These are phyloP conservation scores for Vickermania spadyakhi DNA, from an alignment of 208 protist genomes.

Conservation along the genomic window DNA sequence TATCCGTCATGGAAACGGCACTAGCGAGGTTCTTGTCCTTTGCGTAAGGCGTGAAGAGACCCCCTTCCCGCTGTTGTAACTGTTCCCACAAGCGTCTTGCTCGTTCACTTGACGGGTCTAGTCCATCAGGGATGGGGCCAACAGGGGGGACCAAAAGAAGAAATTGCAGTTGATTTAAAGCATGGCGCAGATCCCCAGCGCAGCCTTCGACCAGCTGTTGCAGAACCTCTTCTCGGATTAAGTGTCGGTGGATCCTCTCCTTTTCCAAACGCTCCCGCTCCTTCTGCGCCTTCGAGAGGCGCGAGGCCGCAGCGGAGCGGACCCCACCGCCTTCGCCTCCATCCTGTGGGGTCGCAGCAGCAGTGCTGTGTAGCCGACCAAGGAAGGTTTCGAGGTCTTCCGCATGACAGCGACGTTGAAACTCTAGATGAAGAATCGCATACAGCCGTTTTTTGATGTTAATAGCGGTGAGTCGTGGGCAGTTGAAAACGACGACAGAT, in stretches of 20 bases:
- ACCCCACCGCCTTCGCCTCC: neutral
- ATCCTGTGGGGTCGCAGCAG: neutral
- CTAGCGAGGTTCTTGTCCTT: no score
- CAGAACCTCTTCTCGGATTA: conserved; percentile 19
- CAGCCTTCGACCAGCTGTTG: conserved; percentile 25
- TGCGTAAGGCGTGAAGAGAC: no score
- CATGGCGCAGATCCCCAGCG: conserved; percentile 78
- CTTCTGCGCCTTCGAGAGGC: neutral
- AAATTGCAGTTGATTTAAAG: conserved; percentile 70
- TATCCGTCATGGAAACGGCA: no score
- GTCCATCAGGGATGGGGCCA: no score
- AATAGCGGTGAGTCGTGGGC: conserved; percentile 57
- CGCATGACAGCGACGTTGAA: neutral
- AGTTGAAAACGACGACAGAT: conserved; percentile 52
- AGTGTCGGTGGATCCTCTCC: neutral
- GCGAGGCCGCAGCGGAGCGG: neutral
- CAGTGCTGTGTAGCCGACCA: neutral
- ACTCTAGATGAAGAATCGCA: conserved; percentile 23
- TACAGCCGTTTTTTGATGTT: conserved; percentile 48
- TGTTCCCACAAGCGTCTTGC: neutral
- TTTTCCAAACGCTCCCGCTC: neutral
- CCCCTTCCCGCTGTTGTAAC: neutral
- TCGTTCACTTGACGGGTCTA: no score
- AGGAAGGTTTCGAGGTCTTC: neutral
- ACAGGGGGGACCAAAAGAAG: conserved; percentile 13